phyloP scores from a whole-genome alignment of 441 rosid genomes.

The Adansonia grandidieri region DNA sequence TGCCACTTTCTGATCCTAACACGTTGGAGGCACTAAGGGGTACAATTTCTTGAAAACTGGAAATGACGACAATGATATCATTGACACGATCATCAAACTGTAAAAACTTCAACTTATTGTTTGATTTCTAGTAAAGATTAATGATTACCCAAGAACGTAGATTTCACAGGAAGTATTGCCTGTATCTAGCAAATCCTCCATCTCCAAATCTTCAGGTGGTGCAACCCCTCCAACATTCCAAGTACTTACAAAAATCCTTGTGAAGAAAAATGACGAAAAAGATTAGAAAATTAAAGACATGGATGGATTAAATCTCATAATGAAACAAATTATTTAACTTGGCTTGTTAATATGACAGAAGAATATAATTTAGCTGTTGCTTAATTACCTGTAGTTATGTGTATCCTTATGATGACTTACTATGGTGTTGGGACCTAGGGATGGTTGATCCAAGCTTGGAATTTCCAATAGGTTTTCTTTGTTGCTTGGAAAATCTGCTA shows the following conservation, averaged over 20 bases:
- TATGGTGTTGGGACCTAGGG: not conserved
- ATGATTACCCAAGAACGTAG: slow-evolving; percentile 59
- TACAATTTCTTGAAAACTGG: slow-evolving; percentile 88
- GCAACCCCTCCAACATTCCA: slow-evolving; percentile 72
- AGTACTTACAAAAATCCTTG: slow-evolving; percentile 64
- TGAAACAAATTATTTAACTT: not conserved
- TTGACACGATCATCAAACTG: not conserved
- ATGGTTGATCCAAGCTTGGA: slow-evolving; percentile 12
- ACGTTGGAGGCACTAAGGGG: slow-evolving; percentile 76
- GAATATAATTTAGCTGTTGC: not conserved
- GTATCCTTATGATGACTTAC: slow-evolving; percentile 19
- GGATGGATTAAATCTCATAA: not conserved
- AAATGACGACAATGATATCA: not conserved
- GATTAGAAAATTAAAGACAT: not conserved
- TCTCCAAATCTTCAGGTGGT: slow-evolving; percentile 49
- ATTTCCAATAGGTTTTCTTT: slow-evolving; percentile 15
- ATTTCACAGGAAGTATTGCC: slow-evolving; percentile 50
- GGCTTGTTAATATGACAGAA: not conserved
- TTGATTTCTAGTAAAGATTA: not conserved
- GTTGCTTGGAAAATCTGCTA: slow-evolving; percentile 66
- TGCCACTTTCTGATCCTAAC: slow-evolving; percentile 61
- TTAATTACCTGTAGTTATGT: slow-evolving; percentile 23
- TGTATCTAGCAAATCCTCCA: slow-evolving; percentile 52
- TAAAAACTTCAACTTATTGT: slow-evolving; percentile 3
- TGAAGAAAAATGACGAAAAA: not conserved